Evolutionary conservation across 2,329 filamentous ascomycete species (phyloP).

Genomic region (Phoma sp.): DNA sequence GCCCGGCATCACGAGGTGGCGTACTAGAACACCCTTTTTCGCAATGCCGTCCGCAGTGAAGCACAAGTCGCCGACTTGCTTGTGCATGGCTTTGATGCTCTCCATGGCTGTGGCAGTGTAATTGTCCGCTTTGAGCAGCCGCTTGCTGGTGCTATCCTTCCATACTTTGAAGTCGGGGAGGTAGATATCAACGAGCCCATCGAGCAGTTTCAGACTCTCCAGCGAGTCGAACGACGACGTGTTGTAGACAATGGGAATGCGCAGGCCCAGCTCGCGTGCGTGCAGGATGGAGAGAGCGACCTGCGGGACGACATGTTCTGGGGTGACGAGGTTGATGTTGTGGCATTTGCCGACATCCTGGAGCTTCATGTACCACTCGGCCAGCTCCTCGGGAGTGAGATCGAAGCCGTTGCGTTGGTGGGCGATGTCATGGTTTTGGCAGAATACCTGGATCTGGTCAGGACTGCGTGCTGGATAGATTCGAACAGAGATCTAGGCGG

Average conservation of each 20-base stretch:
- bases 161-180: constrained; percentile 90
- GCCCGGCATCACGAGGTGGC: constrained; percentile 86
- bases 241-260: constrained; percentile 81
- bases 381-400: constrained; percentile 77
- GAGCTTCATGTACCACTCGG: constrained; percentile 81
- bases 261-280: constrained; percentile 72
- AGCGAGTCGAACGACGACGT: constrained; percentile 81
- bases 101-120: constrained; percentile 75
- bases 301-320: constrained; percentile 85
- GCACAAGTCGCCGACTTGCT: constrained; percentile 80
- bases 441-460: constrained; percentile 42
- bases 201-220: constrained; percentile 72
- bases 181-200: constrained; percentile 84
- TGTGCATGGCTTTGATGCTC: constrained; percentile 80
- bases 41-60: constrained; percentile 83
- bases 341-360: constrained; percentile 82
- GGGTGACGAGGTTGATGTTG: constrained; percentile 88
- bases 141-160: constrained; percentile 68
- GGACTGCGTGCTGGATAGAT: not conserved
- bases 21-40: constrained; percentile 74
- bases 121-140: constrained; percentile 78
- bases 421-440: constrained; percentile 76
- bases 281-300: constrained; percentile 78
- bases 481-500: too few species aligned
- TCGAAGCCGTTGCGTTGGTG: constrained; percentile 83